Evolutionary conservation across 305 asterid species (phyloP), one percentile per base, ranked within the genome.

Genomic region (Nicotiana rustica): DNA sequence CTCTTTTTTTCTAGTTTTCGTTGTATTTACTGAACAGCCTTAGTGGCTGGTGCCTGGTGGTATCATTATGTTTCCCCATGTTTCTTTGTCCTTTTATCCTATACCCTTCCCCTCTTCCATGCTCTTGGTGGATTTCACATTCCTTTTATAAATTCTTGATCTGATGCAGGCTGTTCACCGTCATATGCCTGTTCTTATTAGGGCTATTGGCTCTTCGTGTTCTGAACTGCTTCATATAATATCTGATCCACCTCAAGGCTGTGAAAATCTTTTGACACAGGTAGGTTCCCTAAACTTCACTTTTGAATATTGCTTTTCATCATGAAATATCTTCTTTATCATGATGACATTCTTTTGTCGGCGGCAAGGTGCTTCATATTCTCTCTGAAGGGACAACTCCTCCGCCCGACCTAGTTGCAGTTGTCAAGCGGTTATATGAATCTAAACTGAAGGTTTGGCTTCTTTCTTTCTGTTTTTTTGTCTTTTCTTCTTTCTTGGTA

Each of bases 161-260:
- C 75, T 52, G 49, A 55, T 91, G 87, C 85, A 97, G 99, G 99
- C 96, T 80, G 92, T 97, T 85, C 95, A 92, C 92, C 98, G 97
- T 82, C 99, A 97, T 90, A 88, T 93, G 79, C 91, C 92, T 83
- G 86, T 91, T 87, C 94, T 97, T 81, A 83, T 92, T 83, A 92
- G 97, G 91, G 89, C 97, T 71, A 84, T 92, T 82, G 97, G 93
- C 67, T 83, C 93, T 4, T 90, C 94, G 57, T 92, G 88, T 84
- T 87, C 97, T 18, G 97, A 92, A 83, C 85, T 95, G 89, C 97
- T 95, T 67, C 89, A 82, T 80, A 90, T 95, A 86, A 91, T 97
- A 84, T 92, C 99, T 12, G 90, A 92, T 87, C 99, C 98, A 85
- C 97, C 99, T 25, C 86, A 82, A 56, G 99, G 99, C 87, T 91